These are phyloP conservation scores for Nematocida major DNA, from an alignment of 371 early-diverging fungal genomes.

Conservation along the genomic window DNA sequence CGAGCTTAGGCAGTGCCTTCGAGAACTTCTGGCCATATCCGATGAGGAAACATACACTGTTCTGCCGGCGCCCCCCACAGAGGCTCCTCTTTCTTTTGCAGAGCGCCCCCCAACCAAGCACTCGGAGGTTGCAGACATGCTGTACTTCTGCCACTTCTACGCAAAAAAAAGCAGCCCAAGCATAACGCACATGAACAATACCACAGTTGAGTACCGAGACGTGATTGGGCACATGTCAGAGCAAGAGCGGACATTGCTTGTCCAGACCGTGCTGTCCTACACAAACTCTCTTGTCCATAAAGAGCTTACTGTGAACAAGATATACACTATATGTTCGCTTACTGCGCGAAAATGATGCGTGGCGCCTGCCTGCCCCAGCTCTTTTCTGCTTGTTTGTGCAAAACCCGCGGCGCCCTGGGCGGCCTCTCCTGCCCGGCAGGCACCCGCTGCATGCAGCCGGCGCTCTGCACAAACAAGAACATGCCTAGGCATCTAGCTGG, in stretches of 20 bases:
- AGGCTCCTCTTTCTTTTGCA: not conserved
- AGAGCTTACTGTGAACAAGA: slow-evolving; percentile 14
- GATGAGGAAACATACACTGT: slow-evolving; percentile 15
- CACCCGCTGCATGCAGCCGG: too few relatives aligned
- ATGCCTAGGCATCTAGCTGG: not conserved
- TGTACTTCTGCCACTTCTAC: slow-evolving; percentile 30
- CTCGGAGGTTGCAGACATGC: not conserved
- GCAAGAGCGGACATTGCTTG: not conserved
- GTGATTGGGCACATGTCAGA: slow-evolving; percentile 9
- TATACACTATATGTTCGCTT: not conserved
- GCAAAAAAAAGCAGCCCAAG: not conserved
- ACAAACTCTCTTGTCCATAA: slow-evolving; percentile 27
- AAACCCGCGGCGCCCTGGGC: too few relatives aligned
- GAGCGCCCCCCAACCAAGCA: not conserved
- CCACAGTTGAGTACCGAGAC: slow-evolving; percentile 17
- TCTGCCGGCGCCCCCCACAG: not conserved
- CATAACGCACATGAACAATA: slow-evolving; percentile 43
- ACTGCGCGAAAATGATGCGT: not conserved
- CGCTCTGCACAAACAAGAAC: not conserved
- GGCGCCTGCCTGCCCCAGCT: too few relatives aligned
- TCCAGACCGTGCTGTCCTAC: not conserved
- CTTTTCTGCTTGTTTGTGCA: too few relatives aligned
- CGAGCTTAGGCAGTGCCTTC: not conserved
- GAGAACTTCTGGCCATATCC: slow-evolving; percentile 8
- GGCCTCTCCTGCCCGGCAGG: too few relatives aligned